Base-by-base conservation (phyloP, 176 grass and related monocot genomes). In the Typha latifolia region DNA sequence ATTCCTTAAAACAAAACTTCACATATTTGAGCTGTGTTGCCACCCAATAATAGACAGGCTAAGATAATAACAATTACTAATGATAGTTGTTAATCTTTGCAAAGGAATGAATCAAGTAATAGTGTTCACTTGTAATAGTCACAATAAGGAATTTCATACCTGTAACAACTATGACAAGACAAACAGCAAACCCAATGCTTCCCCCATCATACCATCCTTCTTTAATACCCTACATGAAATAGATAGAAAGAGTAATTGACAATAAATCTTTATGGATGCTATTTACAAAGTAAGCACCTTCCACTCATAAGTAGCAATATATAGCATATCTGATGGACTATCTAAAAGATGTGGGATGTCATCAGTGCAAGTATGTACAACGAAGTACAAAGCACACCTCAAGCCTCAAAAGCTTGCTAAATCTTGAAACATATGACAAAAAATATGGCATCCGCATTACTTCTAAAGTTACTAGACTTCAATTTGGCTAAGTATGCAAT, bases 161-260 rank as follows among this genome's bases (percentile, higher is more conserved):
- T 64, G 94, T 97, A 64, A 97, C 88, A 82, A 90, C 23, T 63
- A 97, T 77, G 75, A 97, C 94, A 4, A 97, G 76, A 64, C 92
- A 81, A 67, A 97, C 94, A 62, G 94, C 94, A 69, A 97, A 92
- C 4, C 59, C 83, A 62, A 97, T 97, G 81, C 94, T 97, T 3
- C 87, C 89, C 47, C 94, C 94, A 90, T 97, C 94, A 37, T 87
- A 97, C 94, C 94, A 97, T 19, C 94, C 94, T 84, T 97, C 85
- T 77, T 97, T 84, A 77, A 97, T 82, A 8, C 94, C 89, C 94
- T 97, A 66, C 18, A 69, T 53, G 31, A 74, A 88, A 82, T 32
- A 32, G 1, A 21, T 12, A 21, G 53, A 55, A 55, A 4, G n/a
- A 22, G n/a, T 59, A 59, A 22, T 11, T 19, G 6, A 69, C 15